phyloP scores from a whole-genome alignment of 179 eudicot genomes.

The Patellifolia procumbens region DNA sequence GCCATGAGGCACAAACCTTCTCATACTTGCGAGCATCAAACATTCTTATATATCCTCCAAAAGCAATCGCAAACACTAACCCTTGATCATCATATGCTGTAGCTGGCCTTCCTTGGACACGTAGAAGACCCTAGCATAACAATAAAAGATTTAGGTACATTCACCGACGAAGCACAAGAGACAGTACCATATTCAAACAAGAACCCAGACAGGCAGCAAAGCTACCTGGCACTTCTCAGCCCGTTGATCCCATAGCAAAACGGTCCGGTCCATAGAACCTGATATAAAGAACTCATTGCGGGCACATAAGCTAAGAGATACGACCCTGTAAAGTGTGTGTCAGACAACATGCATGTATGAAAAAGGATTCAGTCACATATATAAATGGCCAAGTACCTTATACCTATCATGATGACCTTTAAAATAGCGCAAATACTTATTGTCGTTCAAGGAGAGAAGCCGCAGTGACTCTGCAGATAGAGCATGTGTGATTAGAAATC shows the following conservation, averaged over 20 bases:
- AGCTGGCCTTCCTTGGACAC: conserved; percentile 95
- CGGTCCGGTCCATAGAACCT: conserved; percentile 93
- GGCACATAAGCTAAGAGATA: conserved; percentile 91
- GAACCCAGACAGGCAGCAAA: conserved; percentile 12
- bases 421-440: conserved; percentile 94
- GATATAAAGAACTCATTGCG: conserved; percentile 82
- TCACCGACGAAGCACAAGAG: conserved; percentile 4
- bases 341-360: conserved; percentile 12
- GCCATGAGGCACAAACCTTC: conserved; percentile 55
- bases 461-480: conserved; percentile 80
- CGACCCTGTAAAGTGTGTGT: conserved; percentile 57
- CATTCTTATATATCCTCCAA: conserved; percentile 85
- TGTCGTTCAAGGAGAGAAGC: conserved; percentile 94
- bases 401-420: conserved; percentile 99
- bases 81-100: conserved; percentile 98
- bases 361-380: background rate
- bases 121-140: conserved; percentile 75
- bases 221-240: conserved; percentile 94
- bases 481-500: conserved; percentile 11
- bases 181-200: conserved; percentile 16
- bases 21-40: conserved; percentile 93
- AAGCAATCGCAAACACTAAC: conserved; percentile 89
- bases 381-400: background rate
- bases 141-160: background rate
- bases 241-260: conserved; percentile 94